phyloP scores from a whole-genome alignment of 768 basidiomycete genomes.

The Neoboletus magnificus region DNA sequence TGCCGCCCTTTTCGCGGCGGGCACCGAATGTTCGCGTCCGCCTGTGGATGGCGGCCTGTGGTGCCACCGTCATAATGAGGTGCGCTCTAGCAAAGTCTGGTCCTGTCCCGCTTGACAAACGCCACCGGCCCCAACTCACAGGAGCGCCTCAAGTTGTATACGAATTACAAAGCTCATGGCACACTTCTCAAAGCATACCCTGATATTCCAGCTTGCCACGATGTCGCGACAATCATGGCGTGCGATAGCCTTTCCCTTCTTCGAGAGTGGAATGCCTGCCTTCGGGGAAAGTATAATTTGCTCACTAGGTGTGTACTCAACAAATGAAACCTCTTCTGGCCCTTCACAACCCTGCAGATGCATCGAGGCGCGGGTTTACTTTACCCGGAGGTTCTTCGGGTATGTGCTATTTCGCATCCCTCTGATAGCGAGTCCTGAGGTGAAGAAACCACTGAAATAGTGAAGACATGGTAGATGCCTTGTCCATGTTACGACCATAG shows the following conservation, averaged over 20 bases:
- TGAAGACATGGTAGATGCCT: conserved; percentile 21
- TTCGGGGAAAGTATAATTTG: conserved; percentile 33
- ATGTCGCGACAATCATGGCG: conserved; percentile 20
- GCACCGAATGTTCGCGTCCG: conserved; percentile 12
- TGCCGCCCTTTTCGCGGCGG: conserved; percentile 15
- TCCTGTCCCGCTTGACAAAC: neutral
- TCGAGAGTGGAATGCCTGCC: conserved; percentile 32
- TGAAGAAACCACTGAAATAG: conserved; percentile 1
- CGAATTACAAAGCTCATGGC: conserved; percentile 35
- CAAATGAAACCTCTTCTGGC: neutral
- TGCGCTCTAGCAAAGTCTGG: neutral
- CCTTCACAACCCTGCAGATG: conserved; percentile 27
- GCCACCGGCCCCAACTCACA: neutral
- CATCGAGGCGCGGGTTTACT: conserved; percentile 37
- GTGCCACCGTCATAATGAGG: conserved; percentile 34
- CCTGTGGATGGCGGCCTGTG: conserved; percentile 13
- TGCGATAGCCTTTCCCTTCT: conserved; percentile 32
- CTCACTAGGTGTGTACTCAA: conserved; percentile 28
- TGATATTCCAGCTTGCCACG: conserved; percentile 26
- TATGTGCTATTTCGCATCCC: conserved; percentile 13
- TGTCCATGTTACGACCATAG: neutral
- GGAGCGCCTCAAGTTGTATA: conserved; percentile 38
- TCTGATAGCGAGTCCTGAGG: neutral
- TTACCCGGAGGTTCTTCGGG: conserved; percentile 41
- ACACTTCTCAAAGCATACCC: conserved; percentile 30